phyloP scores from a whole-genome alignment of 2,329 filamentous ascomycete species.

The Salinomyces thailandicus region DNA sequence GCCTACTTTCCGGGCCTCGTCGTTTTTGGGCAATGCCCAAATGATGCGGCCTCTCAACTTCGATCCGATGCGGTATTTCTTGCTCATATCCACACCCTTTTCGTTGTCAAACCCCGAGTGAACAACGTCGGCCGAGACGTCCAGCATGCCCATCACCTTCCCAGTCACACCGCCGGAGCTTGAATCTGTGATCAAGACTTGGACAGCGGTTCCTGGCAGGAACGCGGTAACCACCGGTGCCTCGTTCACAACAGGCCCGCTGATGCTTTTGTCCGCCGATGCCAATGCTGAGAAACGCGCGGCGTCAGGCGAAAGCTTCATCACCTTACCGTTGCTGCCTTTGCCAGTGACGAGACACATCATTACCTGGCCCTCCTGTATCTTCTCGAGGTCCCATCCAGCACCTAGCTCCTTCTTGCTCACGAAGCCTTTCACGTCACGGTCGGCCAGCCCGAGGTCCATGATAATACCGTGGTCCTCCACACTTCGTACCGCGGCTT shows the following conservation, averaged over 20 bases:
- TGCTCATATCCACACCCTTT: conserved; percentile 57
- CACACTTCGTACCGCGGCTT: conserved; percentile 81
- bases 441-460: conserved; percentile 68
- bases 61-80: conserved; percentile 70
- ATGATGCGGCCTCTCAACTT: conserved; percentile 81
- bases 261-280: conserved; percentile 9
- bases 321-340: conserved; percentile 66
- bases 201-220: conserved; percentile 81
- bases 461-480: conserved; percentile 93
- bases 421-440: conserved; percentile 68
- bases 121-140: conserved; percentile 80
- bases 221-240: conserved; percentile 84
- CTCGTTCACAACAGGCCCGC: conserved; percentile 44
- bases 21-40: conserved; percentile 67
- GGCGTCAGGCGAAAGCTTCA: conserved; percentile 70
- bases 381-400: conserved; percentile 51
- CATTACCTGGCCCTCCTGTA: conserved; percentile 76
- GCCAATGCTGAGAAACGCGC: conserved; percentile 27
- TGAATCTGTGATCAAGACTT: conserved; percentile 70
- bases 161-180: conserved; percentile 66
- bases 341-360: conserved; percentile 71
- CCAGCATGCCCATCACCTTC: conserved; percentile 84
- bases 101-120: conserved; percentile 67
- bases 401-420: conserved; percentile 69
- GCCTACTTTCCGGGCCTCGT: conserved; percentile 66